These are phyloP conservation scores for Zygnema cylindricum DNA, from an alignment of 139 green algal species.

Conservation along the genomic window DNA sequence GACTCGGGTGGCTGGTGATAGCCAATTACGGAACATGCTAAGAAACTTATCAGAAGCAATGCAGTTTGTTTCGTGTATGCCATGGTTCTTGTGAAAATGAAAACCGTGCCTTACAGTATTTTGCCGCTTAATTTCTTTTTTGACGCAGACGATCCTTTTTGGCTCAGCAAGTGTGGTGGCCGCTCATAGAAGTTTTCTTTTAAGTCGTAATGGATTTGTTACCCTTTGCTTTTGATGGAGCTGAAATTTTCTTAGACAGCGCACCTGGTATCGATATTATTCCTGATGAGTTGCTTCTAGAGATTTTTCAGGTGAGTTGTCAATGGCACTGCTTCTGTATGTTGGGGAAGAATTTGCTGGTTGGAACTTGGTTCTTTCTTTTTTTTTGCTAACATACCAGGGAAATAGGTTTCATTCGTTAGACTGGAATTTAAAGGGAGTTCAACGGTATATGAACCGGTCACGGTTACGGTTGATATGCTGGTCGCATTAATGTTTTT, in stretches of 20 bases:
- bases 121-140: neutral
- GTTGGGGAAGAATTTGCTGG: neutral
- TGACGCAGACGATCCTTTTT: neutral
- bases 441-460: no score
- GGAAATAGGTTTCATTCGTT: neutral
- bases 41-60: no score
- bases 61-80: neutral
- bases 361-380: neutral
- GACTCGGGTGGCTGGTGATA: neutral
- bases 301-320: constrained; percentile 37
- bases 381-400: neutral
- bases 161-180: neutral
- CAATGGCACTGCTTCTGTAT: neutral
- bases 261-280: constrained; percentile 19
- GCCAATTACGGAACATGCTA: no score
- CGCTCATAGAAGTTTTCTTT: neutral
- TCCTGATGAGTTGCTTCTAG: constrained; percentile 30
- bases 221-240: neutral
- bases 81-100: neutral
- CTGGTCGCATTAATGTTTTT: neutral
- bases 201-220: constrained; percentile 3
- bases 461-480: no score
- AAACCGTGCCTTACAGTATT: neutral
- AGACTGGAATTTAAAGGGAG: no score
- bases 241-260: neutral